A percentile compares a stretch with the other conserved stretches of the same genome.
Evolutionary conservation across 2,329 filamentous ascomycete genomes (phyloP).

Genomic region (Simplicillium sp.): DNA sequence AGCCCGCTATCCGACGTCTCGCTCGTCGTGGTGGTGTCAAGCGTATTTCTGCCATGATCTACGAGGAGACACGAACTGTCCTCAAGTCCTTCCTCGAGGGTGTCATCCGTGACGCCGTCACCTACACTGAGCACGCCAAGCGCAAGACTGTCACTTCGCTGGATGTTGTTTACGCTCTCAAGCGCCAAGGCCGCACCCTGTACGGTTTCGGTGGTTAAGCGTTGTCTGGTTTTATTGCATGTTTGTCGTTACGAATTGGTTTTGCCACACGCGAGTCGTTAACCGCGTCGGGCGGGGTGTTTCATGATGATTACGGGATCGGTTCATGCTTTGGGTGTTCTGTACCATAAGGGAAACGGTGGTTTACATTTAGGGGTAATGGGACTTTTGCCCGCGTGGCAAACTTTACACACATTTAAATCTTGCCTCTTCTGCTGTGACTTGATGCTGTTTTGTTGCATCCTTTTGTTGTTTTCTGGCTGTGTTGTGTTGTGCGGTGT

Average conservation of each 20-base stretch:
- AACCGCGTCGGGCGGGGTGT: constrained; percentile 20
- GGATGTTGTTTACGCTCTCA: constrained; percentile 50
- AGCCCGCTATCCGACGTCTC: constrained; percentile 97
- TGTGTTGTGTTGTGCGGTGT: too few species aligned
- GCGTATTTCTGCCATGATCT: constrained; percentile 94
- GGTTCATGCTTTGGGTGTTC: constrained; percentile 32
- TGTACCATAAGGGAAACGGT: constrained; percentile 33
- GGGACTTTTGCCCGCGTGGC: constrained; percentile 15
- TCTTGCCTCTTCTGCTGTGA: too few species aligned
- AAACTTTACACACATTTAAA: constrained; percentile 11
- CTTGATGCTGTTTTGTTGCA: too few species aligned
- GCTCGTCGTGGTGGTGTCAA: constrained; percentile 99
- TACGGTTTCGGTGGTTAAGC: constrained; percentile 71
- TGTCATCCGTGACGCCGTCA: constrained; percentile 60
- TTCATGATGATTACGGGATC: constrained; percentile 32
- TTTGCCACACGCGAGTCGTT: constrained; percentile 12
- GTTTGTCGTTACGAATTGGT: constrained; percentile 24
- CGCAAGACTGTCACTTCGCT: constrained; percentile 60
- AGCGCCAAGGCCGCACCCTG: constrained; percentile 56
- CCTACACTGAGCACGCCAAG: constrained; percentile 64
- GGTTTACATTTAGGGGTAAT: constrained; percentile 26
- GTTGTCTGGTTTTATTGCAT: constrained; percentile 15
- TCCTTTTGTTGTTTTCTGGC: too few species aligned
- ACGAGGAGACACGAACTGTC: constrained; percentile 61
- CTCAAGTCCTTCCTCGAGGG: constrained; percentile 61